Evolutionary conservation across 305 asterid species (phyloP), one percentile per base, ranked within the genome.

Genomic region (Fraxinus xanthoxyloides): DNA sequence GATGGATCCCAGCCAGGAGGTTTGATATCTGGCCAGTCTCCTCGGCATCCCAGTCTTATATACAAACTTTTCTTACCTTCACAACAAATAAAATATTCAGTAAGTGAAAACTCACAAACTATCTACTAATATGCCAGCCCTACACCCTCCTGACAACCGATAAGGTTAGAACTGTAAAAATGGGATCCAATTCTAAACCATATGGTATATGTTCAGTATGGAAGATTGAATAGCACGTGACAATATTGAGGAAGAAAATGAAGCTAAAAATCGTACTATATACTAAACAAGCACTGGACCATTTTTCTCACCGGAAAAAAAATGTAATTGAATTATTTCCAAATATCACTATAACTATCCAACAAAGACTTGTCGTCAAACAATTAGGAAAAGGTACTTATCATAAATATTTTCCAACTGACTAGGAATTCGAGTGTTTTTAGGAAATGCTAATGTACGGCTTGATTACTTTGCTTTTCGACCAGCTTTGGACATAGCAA

Each of bases 1-100:
- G 90, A 88, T 17, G 92, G 92, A 80, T 92, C 93, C 92, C 91
- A 92, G 26, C 91, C 96, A 1, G 98, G 97, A 75, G 95, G 95
- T 81, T 91, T 93, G 86, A 93, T 95, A 48, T 95, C 90, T 7
- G 97, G 98, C 98, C 98, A 95, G 79, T 95, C 98, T 15, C 98
- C 98, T 78, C 97, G 87, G 85, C 98, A 93, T 79, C 98, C 98
- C 80, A 95, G 78, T 83, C 98, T 83, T 79, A 92, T 63, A 70
- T 95, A 95, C 84, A 95, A 80, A 82, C 98, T 92, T 77, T 92
- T 95, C 82, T 81, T 89, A 82, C 95, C 98, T 95, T 48, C 54
- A 85, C 80, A 28, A 70, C n/a, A 19, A 34, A 76, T 15, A 5
- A 26, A 26, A 26, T 28, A 30, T 1, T 4, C 4, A 3, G 8